Base-by-base conservation (phyloP, 2,329 filamentous ascomycete genomes). In the Chaetoscypha palmicola region DNA sequence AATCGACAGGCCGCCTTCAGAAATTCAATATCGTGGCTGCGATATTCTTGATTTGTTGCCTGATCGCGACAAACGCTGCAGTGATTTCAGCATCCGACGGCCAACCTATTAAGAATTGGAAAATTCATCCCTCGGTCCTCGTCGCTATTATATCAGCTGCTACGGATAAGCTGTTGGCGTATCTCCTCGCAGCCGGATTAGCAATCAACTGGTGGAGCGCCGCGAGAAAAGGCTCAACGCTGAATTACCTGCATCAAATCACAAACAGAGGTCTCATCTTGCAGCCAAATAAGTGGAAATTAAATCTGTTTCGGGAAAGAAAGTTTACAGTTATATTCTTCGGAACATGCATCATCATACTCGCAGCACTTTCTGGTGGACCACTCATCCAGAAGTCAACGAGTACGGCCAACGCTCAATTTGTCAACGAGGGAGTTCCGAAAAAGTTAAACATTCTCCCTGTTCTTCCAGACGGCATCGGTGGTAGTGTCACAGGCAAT, bases 161-260 rank as follows among this genome's bases (percentile, higher is more conserved):
- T 4, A 40, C 20, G 5, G 14, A n/a, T 12, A 10, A 10, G 19
- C 16, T 40, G 20, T 17, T 40, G 7, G 24, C 14, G 5, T 40
- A 28, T 14, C 38, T 40, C 11, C 17, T 40, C 7, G 30, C 38
- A 14, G 24, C 16, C 10, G 38, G 23, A 20, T 8, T 32, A 7
- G 38, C 38, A 9, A 32, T 40, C 24, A 40, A 30, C 31, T 40
- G 38, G 38, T 40, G 23, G 38, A 11, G 21, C 17, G 24, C 38
- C 9, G 26, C 23, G 11, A 20, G 20, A 14, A 23, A 11, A 16
- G 36, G 36, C 20, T 24, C 36, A 9, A 38, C 36, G 8, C 21
- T 38, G 11, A 22, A 38, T 10, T 22, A 40, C 16, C 38, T 40
- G 17, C 38, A 32, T 5, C 38, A 32, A 20, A 40, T 40, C 4